phyloP scores from a whole-genome alignment of 176 grass and related monocot genomes.

The Lolium rigidum region DNA sequence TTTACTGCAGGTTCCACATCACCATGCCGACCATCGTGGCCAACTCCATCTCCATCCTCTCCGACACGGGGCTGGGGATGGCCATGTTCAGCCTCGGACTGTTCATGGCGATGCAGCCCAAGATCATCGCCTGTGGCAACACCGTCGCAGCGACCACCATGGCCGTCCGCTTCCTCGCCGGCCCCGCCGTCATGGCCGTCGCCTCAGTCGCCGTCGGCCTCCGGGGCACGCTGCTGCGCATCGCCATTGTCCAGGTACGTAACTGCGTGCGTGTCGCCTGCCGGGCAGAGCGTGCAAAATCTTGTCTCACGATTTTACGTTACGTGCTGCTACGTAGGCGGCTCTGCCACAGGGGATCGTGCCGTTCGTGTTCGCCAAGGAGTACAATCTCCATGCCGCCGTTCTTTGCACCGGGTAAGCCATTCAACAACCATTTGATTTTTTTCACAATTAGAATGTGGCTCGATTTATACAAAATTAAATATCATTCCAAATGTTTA shows the following conservation, averaged over 20 bases:
- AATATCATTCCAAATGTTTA: background rate
- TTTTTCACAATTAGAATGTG: background rate
- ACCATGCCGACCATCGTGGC: constrained; percentile 67
- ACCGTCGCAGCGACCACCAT: constrained; percentile 49
- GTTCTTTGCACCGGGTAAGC: constrained; percentile 76
- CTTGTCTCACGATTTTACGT: background rate
- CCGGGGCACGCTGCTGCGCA: constrained; percentile 62
- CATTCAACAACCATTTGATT: background rate
- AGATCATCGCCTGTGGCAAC: constrained; percentile 81
- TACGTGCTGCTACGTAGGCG: constrained; percentile 49
- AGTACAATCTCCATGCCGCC: constrained; percentile 83
- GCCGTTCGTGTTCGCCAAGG: constrained; percentile 93
- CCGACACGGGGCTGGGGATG: constrained; percentile 89
- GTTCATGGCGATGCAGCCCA: constrained; percentile 89
- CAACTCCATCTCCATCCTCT: constrained; percentile 90
- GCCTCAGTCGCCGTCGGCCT: constrained; percentile 68
- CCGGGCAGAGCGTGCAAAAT: background rate
- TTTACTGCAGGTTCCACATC: constrained; percentile 69
- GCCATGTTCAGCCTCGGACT: constrained; percentile 95
- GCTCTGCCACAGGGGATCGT: constrained; percentile 91
- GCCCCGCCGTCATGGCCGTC: constrained; percentile 73
- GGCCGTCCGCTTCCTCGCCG: constrained; percentile 78
- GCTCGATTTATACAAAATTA: background rate
- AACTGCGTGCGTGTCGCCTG: constrained; percentile 2
- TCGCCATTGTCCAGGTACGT: constrained; percentile 90